Evolutionary conservation across 108 stramenopile genomes (phyloP), one percentile per base, ranked within the genome.

Genomic region (Discostella pseudostelligera): DNA sequence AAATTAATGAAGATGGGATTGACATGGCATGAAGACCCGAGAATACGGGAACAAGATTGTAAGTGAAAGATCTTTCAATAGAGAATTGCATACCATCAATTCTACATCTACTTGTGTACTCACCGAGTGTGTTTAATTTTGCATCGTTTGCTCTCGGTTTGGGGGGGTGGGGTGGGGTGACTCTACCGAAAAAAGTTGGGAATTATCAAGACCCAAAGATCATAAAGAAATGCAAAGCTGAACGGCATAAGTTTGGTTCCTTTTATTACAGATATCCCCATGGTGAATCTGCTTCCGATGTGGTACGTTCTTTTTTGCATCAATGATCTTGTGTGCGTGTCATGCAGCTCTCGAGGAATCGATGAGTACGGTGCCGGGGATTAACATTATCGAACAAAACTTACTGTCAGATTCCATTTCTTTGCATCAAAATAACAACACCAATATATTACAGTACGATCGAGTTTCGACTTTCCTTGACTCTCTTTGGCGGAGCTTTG

Each of bases 221-320:
- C 10, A 90, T 92, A 25, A 72, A 76, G 40, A 61, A 77, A 46
- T 79, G 72, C 73, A 92, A 92, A 54, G 35, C 74, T 13, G 91
- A 96, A 51, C 68, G 93, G 42, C 78, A 89, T 65, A 67, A 78
- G 24, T 89, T 93, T 67, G 95, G 95, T 5, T 62, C 86, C 0
- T 96, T 96, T 69, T 96, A 88, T 64, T 96, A 92, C 69, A 78
- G 95, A 5, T 93, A 92, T 57, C 81, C 90, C n/a, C 77, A 97
- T 66, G 95, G 95, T 16, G 95, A 96, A 70, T 84, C 86, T 10
- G 95, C 87, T 16, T 84, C 88, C 17, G 95, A 96, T 74, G 92
- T 94, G 36, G 69, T 70, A 50, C 53, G 69, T 37, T 11, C 2
- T 1, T 21, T 51, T 32, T 32, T 32, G 32, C 3, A 32, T 4